Percentiles rank a stretch among this genome's conserved stretches.
These are phyloP conservation scores for Lentinula novae-zelandiae DNA, from an alignment of 1,284 basidiomycete species.

Conservation along the genomic window DNA sequence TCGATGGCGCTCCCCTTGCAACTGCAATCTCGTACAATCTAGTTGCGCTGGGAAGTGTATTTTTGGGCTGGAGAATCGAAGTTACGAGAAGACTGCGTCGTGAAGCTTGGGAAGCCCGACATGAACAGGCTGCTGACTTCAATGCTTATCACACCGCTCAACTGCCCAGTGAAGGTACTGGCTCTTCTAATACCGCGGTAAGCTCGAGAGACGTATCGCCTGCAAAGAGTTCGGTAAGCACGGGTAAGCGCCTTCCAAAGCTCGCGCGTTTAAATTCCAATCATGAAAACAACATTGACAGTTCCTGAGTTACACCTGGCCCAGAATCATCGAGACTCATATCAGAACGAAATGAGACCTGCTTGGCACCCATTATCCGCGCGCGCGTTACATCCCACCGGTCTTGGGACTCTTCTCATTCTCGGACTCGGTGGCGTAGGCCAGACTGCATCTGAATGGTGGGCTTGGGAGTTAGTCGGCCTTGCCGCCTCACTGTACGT, in stretches of 20 bases:
- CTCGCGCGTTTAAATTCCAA: background rate
- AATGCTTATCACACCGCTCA: background rate
- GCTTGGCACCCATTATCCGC: constrained; percentile 1
- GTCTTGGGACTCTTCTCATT: constrained; percentile 1
- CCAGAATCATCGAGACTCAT: background rate
- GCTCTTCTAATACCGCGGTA: background rate
- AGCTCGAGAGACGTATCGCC: background rate
- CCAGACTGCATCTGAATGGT: constrained; percentile 26
- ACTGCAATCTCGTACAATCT: constrained; percentile 89
- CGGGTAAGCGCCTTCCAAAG: background rate
- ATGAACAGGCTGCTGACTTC: background rate
- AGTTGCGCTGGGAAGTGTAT: constrained; percentile 63
- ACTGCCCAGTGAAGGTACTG: background rate
- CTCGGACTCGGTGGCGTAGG: constrained; percentile 11
- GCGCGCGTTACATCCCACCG: constrained; percentile 6
- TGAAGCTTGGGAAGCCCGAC: background rate
- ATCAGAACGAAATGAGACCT: background rate
- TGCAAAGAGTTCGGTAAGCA: background rate
- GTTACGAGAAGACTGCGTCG: background rate
- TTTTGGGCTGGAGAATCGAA: constrained; percentile 58
- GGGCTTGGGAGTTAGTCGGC: constrained; percentile 82
- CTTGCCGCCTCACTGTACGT: constrained; percentile 57
- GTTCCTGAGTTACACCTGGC: background rate
- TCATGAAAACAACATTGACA: background rate
- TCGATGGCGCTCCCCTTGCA: constrained; percentile 90